Conservation (phyloP, 2,329 filamentous ascomycete genomes). For the Aaosphaeria pasadenensis region DNA sequence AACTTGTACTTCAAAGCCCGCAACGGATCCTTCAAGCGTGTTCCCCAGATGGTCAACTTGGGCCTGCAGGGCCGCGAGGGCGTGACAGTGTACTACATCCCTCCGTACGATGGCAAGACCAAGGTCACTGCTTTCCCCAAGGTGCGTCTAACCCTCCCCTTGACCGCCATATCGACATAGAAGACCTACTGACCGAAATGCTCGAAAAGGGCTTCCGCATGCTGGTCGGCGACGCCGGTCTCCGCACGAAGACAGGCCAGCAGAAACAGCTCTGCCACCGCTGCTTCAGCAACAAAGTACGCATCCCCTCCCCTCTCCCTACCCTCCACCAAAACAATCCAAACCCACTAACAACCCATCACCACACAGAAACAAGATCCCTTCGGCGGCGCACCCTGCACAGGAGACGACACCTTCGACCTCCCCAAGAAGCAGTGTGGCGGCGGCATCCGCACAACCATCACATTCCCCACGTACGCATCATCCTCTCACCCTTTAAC, state of each 20-base stretch:
- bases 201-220: slow-evolving; percentile 18
- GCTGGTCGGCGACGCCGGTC: slow-evolving; percentile 20
- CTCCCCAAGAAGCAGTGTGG: slow-evolving; percentile 18
- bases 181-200: neutral
- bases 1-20: slow-evolving; percentile 23
- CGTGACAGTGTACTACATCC: slow-evolving; percentile 29
- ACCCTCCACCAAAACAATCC: too few species aligned
- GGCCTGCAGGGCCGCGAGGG: slow-evolving; percentile 20
- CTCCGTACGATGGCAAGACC: slow-evolving; percentile 28
- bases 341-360: slow-evolving; percentile 1
- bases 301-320: too few species aligned
- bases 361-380: slow-evolving; percentile 31
- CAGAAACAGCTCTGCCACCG: slow-evolving; percentile 43
- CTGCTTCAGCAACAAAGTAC: slow-evolving; percentile 37
- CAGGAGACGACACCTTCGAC: slow-evolving; percentile 21
- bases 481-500: slow-evolving; percentile 10
- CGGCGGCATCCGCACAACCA: slow-evolving; percentile 47
- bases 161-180: neutral
- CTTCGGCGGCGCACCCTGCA: slow-evolving; percentile 39
- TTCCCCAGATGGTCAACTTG: slow-evolving; percentile 26
- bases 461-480: slow-evolving; percentile 43
- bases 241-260: slow-evolving; percentile 13
- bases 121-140: slow-evolving; percentile 31
- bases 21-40: slow-evolving; percentile 27
- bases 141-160: neutral